Base-by-base conservation (phyloP, 2,329 filamentous ascomycete species). In the Hymenoscyphus albidus region DNA sequence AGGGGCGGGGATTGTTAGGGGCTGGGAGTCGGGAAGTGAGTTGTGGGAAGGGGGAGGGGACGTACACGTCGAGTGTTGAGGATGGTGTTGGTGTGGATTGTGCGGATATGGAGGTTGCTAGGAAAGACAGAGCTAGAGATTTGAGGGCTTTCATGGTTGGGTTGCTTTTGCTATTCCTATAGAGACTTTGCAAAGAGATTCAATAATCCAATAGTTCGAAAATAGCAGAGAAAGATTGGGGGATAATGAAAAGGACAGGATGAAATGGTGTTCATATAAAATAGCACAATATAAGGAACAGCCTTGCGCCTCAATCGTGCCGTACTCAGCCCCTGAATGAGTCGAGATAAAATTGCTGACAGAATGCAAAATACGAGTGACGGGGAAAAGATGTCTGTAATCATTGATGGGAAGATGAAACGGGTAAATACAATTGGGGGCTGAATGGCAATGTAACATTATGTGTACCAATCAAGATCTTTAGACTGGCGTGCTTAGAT, bases 21-120 rank as follows among this genome's bases (percentile, higher is more conserved):
- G 12, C 12, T 16, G 40, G 12, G 22, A n/a, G 40, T 13, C 3
- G 12, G n/a, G 44, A 51, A 13, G 44, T n/a, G 32, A 35, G 32
- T 5, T 35, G 9, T 18, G n/a, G 44, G 7, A 22, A 14, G 3
- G 55, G 38, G 27, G 18, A 10, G 27, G 55, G 38, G 32, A 58
- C 68, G 64, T 70, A 71, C 67, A 71, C 65, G 39, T 70, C 58
- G 5, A 71, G 61, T 13, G 48, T 54, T 54, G 48, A 27, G 10
- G 48, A 18, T n/a, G 48, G 22, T 12, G 48, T 54, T 22, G 44
- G 44, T 27, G n/a, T 51, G 44, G 10, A 13, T 60, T 55, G 16
- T n/a, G 59, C 13, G 56, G 32, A 12, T 38, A 27, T 22, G 4
- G 13, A 10, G 9, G 5, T 3, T 31, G 31, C n/a, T 14, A 32